Base-by-base conservation (phyloP, 306 rosid species). In the Acacia melanoxylon region DNA sequence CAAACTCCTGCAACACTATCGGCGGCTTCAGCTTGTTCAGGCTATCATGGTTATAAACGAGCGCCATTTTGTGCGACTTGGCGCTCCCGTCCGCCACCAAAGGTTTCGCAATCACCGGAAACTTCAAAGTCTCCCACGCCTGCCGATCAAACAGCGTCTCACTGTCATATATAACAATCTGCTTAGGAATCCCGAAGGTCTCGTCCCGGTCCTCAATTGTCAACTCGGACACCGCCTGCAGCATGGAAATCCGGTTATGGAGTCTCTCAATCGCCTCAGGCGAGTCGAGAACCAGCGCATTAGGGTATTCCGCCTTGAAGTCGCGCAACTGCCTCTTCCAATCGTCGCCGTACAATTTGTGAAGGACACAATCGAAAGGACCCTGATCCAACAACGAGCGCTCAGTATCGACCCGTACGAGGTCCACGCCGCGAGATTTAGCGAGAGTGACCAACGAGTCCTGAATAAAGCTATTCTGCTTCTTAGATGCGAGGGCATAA, bases 241-340 rank as follows among this genome's bases (percentile, higher is more conserved):
- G 84, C 92, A 91, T 91, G n/a, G 94, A 91, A 75, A 91, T 91
- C 83, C 94, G 83, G 83, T 89, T 89, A 75, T 89, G 92, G 17
- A 91, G 90, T 67, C 90, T 72, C 88, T 86, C 88, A 74, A 91
- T 91, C 76, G 89, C 88, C 54, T 89, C 92, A 1, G 91, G 90
- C 2, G 87, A 80, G 81, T 91, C 94, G 17, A 91, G 63, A 46
- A 89, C 79, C 72, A 85, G 84, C 54, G 81, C 91, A 78, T 84
- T 86, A 68, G 92, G 94, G 84, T 87, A 84, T 40, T 59, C 24
- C 11, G 1, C 86, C 75, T 83, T 45, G 48, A 87, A 87, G 3
- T 87, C 85, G 51, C 65, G 81, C 68, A 91, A 73, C 74, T 89
- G 85, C 66, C 67, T 77, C 85, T 78, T 75, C 94, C 94, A 91